Base-by-base conservation (phyloP, 495 filamentous ascomycete genomes). In the Daldinia vernicosa region DNA sequence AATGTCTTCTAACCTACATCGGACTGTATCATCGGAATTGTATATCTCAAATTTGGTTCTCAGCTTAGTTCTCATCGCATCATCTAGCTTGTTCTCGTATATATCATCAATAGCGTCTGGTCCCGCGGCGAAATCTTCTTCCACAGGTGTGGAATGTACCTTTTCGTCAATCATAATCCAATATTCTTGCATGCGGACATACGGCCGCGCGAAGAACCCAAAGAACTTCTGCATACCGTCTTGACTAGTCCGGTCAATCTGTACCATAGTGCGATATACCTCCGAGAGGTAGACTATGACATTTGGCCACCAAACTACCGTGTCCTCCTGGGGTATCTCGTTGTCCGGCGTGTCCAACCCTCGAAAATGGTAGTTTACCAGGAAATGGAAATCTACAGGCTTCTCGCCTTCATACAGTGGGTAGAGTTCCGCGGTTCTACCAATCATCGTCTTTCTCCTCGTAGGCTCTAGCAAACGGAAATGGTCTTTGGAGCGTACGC, bases 331-430 rank as follows among this genome's bases (percentile, higher is more conserved):
- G 5, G 52, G 62, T 12, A 40, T 15, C 0, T 33, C n/a, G 12
- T 1, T 22, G 14, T 65, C 52, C 3, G 28, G 39, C 2, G 4
- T 27, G n/a, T 65, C 62, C 8, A 56, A 9, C 4, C 6, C 8
- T 28, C 53, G 27, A 6, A 30, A 35, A 6, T 65, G 62, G 11
- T 65, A 65, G 52, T 57, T 65, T 17, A 50, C 37, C 0, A 65
- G 32, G 17, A 47, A 65, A 28, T 65, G 62, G 35, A 56, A 65
- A 35, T 65, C 62, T 4, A 65, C 5, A 11, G 62, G 62, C 26
- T 7, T 43, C 14, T 47, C 4, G n/a, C 53, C 52, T 0, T 43
- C 62, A 19, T 65, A 63, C n/a, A 50, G 22, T 9, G 60, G 60
- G 30, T 63, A 35, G 1, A 63, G 15, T 14, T 54, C 6, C 1